Percentiles rank a stretch among this genome's conserved stretches.
Conservation (phyloP, 805 yeast species). For the Debaryomyces castellii region DNA sequence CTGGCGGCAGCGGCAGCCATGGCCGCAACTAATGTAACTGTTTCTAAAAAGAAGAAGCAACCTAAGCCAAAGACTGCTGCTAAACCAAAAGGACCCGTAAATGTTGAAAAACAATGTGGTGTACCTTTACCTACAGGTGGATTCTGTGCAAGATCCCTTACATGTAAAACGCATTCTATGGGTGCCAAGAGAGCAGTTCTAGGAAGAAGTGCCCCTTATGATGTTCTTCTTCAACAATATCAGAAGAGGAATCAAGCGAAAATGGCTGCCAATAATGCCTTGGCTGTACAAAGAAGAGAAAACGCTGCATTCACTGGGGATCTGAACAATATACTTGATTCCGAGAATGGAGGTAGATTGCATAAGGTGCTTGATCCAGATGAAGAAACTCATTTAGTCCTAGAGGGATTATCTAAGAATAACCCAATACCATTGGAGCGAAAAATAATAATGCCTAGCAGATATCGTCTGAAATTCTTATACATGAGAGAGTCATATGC, state of each 20-base stretch:
- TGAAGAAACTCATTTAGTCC: slow-evolving; percentile 88
- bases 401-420: slow-evolving; percentile 83
- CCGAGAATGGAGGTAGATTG: slow-evolving; percentile 26
- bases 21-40: slow-evolving; percentile 23
- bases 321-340: slow-evolving; percentile 19
- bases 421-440: slow-evolving; percentile 83
- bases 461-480: slow-evolving; percentile 69
- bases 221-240: slow-evolving; percentile 79
- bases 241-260: slow-evolving; percentile 93
- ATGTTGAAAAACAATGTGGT: slow-evolving; percentile 94
- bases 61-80: slow-evolving; percentile 40
- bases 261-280: slow-evolving; percentile 77
- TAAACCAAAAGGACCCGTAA: slow-evolving; percentile 78
- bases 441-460: slow-evolving; percentile 65
- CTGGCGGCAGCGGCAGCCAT: slow-evolving; percentile 47
- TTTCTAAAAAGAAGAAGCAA: slow-evolving; percentile 31
- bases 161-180: slow-evolving; percentile 98
- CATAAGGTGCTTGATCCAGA: slow-evolving; percentile 70
- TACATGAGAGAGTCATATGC: slow-evolving; percentile 95
- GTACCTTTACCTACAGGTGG: slow-evolving; percentile 94
- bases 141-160: slow-evolving; percentile 89
- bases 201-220: slow-evolving; percentile 93
- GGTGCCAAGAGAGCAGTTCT: slow-evolving; percentile 95
- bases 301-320: slow-evolving; percentile 46
- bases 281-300: slow-evolving; percentile 75